A percentile compares a stretch with the other conserved stretches of the same genome.
These are phyloP conservation scores for Penicillium verhagenii DNA, from an alignment of 495 filamentous ascomycete genomes.

Conservation along the genomic window DNA sequence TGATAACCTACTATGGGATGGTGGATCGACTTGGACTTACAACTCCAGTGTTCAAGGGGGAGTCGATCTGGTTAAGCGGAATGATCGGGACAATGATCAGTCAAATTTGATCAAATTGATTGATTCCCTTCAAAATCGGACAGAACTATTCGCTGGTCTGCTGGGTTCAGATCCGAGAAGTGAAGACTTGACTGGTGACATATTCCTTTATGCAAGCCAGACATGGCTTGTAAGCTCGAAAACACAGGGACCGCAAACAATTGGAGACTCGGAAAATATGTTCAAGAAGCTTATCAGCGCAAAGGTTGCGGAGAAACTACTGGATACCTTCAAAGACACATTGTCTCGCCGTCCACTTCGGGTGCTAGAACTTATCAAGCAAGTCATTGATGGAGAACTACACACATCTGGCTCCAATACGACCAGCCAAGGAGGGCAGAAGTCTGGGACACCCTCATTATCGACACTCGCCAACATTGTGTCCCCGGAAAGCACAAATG, in stretches of 20 bases:
- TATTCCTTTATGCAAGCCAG: slow-evolving; percentile 64
- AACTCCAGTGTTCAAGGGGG: slow-evolving; percentile 24
- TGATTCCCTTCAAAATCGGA: slow-evolving; percentile 37
- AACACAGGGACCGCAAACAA: slow-evolving; percentile 1
- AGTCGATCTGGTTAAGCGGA: slow-evolving; percentile 30
- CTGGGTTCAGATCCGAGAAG: slow-evolving; percentile 50
- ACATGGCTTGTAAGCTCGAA: slow-evolving; percentile 53
- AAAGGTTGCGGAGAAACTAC: slow-evolving; percentile 65
- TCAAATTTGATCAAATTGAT: slow-evolving; percentile 41
- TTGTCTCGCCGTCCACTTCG: slow-evolving; percentile 62
- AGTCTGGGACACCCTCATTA: slow-evolving; percentile 30
- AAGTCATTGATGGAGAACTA: slow-evolving; percentile 52
- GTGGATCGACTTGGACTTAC: slow-evolving; percentile 49
- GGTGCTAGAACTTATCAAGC: slow-evolving; percentile 60
- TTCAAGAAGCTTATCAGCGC: slow-evolving; percentile 55
- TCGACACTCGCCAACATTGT: slow-evolving; percentile 41
- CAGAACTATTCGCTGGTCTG: slow-evolving; percentile 54
- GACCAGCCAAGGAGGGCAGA: slow-evolving; percentile 1
- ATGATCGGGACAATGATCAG: slow-evolving; percentile 4
- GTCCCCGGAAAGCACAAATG: slow-evolving; percentile 12
- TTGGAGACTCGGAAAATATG: slow-evolving; percentile 35
- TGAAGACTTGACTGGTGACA: slow-evolving; percentile 56
- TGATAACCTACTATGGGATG: slow-evolving; percentile 54
- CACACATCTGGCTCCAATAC: slow-evolving; percentile 10
- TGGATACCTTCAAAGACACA: slow-evolving; percentile 64